A percentile compares a stretch with the other conserved stretches of the same genome.
Conservation (phyloP, 108 stramenopile genomes). For the Epithemia pelagica region DNA sequence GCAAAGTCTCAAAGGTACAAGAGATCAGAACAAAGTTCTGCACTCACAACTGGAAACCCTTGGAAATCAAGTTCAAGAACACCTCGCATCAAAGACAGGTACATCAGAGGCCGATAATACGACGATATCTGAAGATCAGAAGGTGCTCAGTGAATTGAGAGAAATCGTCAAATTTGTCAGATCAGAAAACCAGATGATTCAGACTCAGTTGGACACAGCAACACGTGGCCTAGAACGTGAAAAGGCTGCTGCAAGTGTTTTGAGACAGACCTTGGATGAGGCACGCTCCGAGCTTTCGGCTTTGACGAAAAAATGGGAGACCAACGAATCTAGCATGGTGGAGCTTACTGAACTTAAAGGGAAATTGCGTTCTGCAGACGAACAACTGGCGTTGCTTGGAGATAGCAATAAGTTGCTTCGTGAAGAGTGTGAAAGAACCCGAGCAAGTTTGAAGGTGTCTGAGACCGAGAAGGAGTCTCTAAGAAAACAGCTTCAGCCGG, state of each 20-base stretch:
- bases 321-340: constrained; percentile 12
- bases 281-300: constrained; percentile 66
- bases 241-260: constrained; percentile 52
- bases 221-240: constrained; percentile 70
- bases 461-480: constrained; percentile 32
- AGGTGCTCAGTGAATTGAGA: constrained; percentile 58
- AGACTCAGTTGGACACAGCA: constrained; percentile 67
- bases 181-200: constrained; percentile 67
- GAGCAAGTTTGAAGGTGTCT: constrained; percentile 24
- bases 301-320: constrained; percentile 12
- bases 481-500: constrained; percentile 41
- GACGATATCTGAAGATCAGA: constrained; percentile 9
- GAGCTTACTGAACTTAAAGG: constrained; percentile 11
- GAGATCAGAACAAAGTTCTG: constrained; percentile 65
- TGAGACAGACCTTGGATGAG: constrained; percentile 73
- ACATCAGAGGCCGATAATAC: not conserved
- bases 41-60: constrained; percentile 73
- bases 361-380: constrained; percentile 49
- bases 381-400: constrained; percentile 58
- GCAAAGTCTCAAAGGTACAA: constrained; percentile 43
- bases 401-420: constrained; percentile 78
- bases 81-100: constrained; percentile 30
- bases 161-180: constrained; percentile 76
- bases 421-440: constrained; percentile 46
- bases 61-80: constrained; percentile 49